Evolutionary conservation across 208 protist species (phyloP), one percentile per base, ranked within the genome.

Genomic region (Wallacemonas sp.): DNA sequence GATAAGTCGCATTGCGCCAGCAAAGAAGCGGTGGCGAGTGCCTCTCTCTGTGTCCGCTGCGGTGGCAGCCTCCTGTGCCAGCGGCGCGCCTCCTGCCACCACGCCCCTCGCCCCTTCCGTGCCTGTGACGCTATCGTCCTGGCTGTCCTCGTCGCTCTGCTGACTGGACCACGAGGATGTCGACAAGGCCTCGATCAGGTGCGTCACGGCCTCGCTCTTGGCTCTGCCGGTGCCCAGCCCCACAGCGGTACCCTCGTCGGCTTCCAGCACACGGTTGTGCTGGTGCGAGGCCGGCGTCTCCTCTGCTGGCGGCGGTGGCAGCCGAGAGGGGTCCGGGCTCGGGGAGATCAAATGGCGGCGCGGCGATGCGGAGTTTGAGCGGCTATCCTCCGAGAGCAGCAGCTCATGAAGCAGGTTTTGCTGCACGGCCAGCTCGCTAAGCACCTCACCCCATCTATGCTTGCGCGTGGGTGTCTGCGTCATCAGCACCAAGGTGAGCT

Each of bases 141-240:
- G 8, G 26, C 26, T 57, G 49, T 57, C 20, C 3, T 22, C n/a
- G 4, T 20, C 20, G n/a, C 49, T 65, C 39, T 62, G 65, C 12
- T 70, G 65, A 31, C 65, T 77, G 2, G 81, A 87, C 85, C 81
- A 91, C 12, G 85, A 87, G 1, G 85, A 91, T 5, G 85, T 91
- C 0, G 85, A 91, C 38, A 91, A 67, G 14, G 70, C 81, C 39
- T 86, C 79, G 10, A 86, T 65, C 5, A 91, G 74, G 25, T 70
- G 55, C 10, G 80, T 59, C 0, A 87, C 68, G 7, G 62, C 67
- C 26, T 61, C 61, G n/a, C 26, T 55, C 7, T 33, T 39, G 18
- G 22, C 11, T 14, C 10, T 29, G 7, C 18, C 32, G 14, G 31
- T 5, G 4, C n/a, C 31, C 5, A 29, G 36, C 20, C 16, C 29